Conservation (phyloP, 805 yeast genomes). For the Trichomonascus vanleenenianus region DNA sequence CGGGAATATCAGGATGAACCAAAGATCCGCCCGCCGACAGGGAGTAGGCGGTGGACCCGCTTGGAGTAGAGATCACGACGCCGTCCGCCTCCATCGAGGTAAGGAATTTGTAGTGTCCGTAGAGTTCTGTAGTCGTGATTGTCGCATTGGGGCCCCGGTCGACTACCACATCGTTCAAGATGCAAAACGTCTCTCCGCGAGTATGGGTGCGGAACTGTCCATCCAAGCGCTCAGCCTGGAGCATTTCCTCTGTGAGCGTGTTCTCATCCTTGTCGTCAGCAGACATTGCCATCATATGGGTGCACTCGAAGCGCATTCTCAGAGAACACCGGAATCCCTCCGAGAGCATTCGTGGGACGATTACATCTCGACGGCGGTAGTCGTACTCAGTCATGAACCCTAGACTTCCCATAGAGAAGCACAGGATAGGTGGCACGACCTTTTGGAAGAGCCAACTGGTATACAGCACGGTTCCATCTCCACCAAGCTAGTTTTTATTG, state of each 20-base stretch:
- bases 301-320: conserved; percentile 45
- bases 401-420: conserved; percentile 82
- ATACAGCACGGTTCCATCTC: conserved; percentile 91
- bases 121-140: conserved; percentile 44
- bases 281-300: conserved; percentile 33
- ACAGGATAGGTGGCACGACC: conserved; percentile 84
- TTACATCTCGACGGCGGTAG: conserved; percentile 30
- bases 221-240: neutral
- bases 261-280: conserved; percentile 13
- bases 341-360: conserved; percentile 32
- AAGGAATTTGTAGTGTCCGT: conserved; percentile 40
- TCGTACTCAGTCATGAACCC: conserved; percentile 83
- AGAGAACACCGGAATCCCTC: conserved; percentile 41
- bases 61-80: conserved; percentile 54
- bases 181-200: conserved; percentile 29
- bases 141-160: conserved; percentile 47
- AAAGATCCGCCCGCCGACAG: conserved; percentile 90
- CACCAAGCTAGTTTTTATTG: conserved; percentile 69
- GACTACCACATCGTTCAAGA: conserved; percentile 44
- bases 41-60: conserved; percentile 82
- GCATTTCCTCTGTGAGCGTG: conserved; percentile 11
- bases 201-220: conserved; percentile 24
- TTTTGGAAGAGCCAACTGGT: conserved; percentile 81
- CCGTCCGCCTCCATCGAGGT: conserved; percentile 67
- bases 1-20: conserved; percentile 87